Conservation (phyloP, 306 rosid genomes). For the Medicago truncatula region DNA sequence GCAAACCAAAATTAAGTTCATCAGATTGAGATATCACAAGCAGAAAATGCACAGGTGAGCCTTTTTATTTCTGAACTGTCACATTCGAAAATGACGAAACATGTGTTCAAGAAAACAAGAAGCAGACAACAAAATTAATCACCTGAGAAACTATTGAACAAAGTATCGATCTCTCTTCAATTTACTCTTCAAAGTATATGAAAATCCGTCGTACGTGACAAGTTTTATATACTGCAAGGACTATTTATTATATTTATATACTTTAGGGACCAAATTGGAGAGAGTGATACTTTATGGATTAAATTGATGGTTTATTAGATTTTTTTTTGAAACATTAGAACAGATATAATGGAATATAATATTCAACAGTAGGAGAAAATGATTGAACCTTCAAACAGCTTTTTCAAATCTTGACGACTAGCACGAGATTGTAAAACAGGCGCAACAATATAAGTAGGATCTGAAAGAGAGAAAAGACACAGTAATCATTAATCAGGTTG, state of each 20-base stretch:
- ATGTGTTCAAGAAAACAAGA: not conserved
- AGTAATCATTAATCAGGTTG: slow-evolving; percentile 18
- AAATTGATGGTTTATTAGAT: too few species aligned
- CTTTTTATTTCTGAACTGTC: not conserved
- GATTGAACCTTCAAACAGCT: slow-evolving; percentile 82
- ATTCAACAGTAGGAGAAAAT: not conserved
- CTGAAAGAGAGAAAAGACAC: slow-evolving; percentile 49
- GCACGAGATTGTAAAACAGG: slow-evolving; percentile 84
- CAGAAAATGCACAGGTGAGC: not conserved
- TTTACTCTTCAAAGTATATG: too few species aligned
- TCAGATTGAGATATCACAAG: not conserved
- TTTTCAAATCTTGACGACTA: slow-evolving; percentile 77
- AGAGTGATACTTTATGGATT: too few species aligned
- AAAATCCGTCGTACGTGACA: too few species aligned
- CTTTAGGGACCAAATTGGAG: too few species aligned
- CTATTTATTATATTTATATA: too few species aligned
- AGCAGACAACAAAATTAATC: not conserved
- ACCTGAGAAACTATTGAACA: not conserved
- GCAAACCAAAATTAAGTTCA: slow-evolving; percentile 48
- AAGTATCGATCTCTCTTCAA: too few species aligned
- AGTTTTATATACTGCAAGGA: too few species aligned
- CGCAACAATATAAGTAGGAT: slow-evolving; percentile 88
- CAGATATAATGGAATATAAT: not conserved
- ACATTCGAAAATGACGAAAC: not conserved
- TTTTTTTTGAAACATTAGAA: not conserved